Evolutionary conservation across 2,329 filamentous ascomycete species (phyloP), one percentile per base, ranked within the genome.

Genomic region (Monilinia aucupariae): DNA sequence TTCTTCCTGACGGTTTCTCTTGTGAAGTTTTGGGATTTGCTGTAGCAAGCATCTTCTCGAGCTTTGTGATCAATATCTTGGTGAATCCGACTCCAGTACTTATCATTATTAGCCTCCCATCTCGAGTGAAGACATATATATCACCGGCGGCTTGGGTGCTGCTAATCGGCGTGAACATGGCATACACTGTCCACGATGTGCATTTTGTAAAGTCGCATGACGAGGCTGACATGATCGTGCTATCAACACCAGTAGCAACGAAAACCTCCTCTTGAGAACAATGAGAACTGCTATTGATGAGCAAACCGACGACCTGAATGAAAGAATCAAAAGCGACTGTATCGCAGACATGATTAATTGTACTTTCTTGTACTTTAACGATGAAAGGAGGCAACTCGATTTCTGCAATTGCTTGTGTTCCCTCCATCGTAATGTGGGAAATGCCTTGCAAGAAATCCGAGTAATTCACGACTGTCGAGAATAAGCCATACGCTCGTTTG

Each of bases 281-380:
- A 10, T 30, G 34, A 41, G 34, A 30, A 34, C 58, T 60, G 20
- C 45, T 60, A 39, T 65, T 65, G 30, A 56, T 62, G 34, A 60
- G 48, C 8, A 65, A 55, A 20, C 76, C 75, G 8, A 72, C 74
- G 3, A 76, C 67, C 62, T 76, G 75, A 15, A 73, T 66, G 64
- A 76, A 76, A 48, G 67, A 71, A 59, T 76, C 74, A 9, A 71
- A 50, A 9, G 69, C 53, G 17, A 55, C 20, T 13, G 51, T 45
- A 30, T 54, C 49, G 7, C 45, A 49, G 15, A 60, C 39, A 39
- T 49, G 32, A n/a, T 7, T 15, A 15, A 54, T 32, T 15, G 59
- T 61, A 20, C 41, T 48, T n/a, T 61, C 48, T 9, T 51, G 27
- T 6, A 47, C 34, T 15, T 43, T 41, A 3, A 50, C n/a, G 1